Base-by-base conservation (phyloP, 2,329 filamentous ascomycete species). In the Fusarium camptoceras region DNA sequence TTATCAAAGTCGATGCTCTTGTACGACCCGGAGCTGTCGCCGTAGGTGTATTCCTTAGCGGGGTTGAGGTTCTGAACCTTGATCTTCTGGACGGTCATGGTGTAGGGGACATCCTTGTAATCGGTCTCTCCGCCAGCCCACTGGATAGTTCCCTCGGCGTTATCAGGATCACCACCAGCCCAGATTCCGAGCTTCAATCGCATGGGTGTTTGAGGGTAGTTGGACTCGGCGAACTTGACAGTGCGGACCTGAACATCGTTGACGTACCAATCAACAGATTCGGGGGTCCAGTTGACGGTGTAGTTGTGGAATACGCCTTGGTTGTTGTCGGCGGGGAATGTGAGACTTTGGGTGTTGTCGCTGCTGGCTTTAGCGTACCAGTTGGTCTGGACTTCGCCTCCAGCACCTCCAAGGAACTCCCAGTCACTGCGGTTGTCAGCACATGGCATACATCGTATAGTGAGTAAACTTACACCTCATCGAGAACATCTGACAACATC, bases 401-500 rank as follows among this genome's bases (percentile, higher is more conserved):
- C 78, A 63, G 88, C 84, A 22, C 88, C 89, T 47, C 92, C 92
- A 22, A 94, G 84, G 89, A 90, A 94, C 77, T 94, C 92, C 88
- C 91, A 93, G 76, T 95, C 92, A 16, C 49, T 53, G 6, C 4
- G 2, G 1, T 12, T 7, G 49, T 42, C 9, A 53, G 49, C 16
- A 18, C 3, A 14, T 15, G 6, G 6, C 20, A 48, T 9, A 6
- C 8, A 12, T 11, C 1, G 9, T 16, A 4, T 22, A n/a, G 8
- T 18, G 10, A 16, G 10, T 16, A 8, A 6, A 41, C 49, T 53
- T 28, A 53, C 59, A 75, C 11, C 44, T 75, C 73, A 14, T 95
- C 93, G n/a, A 94, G 82, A 71, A 88, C 86, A 75, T 94, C 92
- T 0, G 91, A 94, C 78, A 93, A 89, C 63, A 95, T 79, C 10